These are phyloP conservation scores for Polysphondylium violaceum DNA, from an alignment of 78 protist genomes.

Conservation along the genomic window DNA sequence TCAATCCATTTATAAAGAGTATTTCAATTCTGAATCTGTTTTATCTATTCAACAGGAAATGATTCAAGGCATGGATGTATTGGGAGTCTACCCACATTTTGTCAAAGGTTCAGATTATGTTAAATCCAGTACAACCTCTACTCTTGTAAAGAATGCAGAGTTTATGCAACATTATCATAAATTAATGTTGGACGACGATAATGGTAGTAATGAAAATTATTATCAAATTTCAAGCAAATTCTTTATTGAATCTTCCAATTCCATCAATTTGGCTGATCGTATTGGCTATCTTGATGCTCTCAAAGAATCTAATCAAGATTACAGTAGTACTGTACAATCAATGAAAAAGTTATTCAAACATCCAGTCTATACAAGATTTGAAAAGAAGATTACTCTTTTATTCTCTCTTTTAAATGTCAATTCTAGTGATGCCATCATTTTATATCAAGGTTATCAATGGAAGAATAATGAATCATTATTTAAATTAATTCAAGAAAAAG, in stretches of 20 bases:
- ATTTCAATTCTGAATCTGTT: background rate
- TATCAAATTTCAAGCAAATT: constrained; percentile 11
- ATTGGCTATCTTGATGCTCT: background rate
- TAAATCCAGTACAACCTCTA: background rate
- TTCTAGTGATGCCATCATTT: background rate
- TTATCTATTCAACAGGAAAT: background rate
- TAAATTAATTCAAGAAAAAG: constrained; percentile 30
- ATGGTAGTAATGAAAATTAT: background rate
- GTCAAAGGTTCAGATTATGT: constrained; percentile 13
- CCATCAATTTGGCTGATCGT: background rate
- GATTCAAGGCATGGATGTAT: background rate
- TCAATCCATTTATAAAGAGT: background rate
- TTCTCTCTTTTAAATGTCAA: background rate
- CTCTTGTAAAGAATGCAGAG: background rate
- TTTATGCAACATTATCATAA: background rate
- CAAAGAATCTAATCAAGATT: background rate
- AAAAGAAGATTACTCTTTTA: background rate
- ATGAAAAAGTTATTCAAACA: constrained; percentile 22
- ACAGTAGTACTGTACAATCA: background rate
- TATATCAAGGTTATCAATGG: constrained; percentile 75
- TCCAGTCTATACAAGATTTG: constrained; percentile 18
- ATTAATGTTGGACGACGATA: background rate
- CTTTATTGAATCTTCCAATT: constrained; percentile 18
- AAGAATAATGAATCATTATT: constrained; percentile 59
- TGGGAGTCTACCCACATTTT: constrained; percentile 17